These are phyloP conservation scores for Sporopachydermia cereana DNA, from an alignment of 1,139 yeast genomes.

Conservation along the genomic window DNA sequence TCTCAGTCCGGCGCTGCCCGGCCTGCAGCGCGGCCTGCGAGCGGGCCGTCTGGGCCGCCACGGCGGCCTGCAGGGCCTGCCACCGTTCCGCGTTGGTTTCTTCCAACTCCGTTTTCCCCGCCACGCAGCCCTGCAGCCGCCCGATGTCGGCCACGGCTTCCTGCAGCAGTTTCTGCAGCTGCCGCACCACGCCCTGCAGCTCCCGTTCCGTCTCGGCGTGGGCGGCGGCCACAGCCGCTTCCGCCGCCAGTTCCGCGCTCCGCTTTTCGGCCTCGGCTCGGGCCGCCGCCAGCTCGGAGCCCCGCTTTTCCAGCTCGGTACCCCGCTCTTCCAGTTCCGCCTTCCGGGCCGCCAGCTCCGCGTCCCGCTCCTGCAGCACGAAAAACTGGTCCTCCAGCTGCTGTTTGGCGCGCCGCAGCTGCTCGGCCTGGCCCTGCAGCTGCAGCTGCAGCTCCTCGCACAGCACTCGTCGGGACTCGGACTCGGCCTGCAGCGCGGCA, in stretches of 20 bases:
- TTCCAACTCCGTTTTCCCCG: slow-evolving; percentile 13
- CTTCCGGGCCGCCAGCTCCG: slow-evolving; percentile 11
- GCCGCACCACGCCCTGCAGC: slow-evolving; percentile 19
- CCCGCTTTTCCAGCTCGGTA: slow-evolving; percentile 12
- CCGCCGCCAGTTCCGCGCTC: slow-evolving; percentile 16
- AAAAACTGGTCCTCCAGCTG: slow-evolving; percentile 16
- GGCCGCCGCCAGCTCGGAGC: slow-evolving; percentile 13
- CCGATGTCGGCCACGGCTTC: slow-evolving; percentile 18
- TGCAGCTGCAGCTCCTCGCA: slow-evolving; percentile 37
- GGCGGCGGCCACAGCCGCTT: slow-evolving; percentile 19
- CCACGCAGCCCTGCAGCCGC: slow-evolving; percentile 17
- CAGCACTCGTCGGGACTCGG: slow-evolving; percentile 33
- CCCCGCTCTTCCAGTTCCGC: slow-evolving; percentile 19
- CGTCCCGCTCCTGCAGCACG: slow-evolving; percentile 1
- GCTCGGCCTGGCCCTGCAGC: slow-evolving; percentile 33
- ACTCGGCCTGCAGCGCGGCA: slow-evolving; percentile 34
- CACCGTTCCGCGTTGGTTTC: slow-evolving; percentile 12
- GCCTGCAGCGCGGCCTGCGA: background rate
- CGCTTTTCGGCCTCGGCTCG: slow-evolving; percentile 14
- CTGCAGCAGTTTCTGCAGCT: slow-evolving; percentile 18
- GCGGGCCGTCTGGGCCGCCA: slow-evolving; percentile 6
- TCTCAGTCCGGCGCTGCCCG: background rate
- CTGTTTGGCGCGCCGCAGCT: slow-evolving; percentile 20
- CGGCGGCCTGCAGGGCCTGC: slow-evolving; percentile 10
- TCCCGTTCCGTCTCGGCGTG: slow-evolving; percentile 22